Evolutionary conservation across 805 yeast species (phyloP).

Genomic region (Candida parachauliodes): DNA sequence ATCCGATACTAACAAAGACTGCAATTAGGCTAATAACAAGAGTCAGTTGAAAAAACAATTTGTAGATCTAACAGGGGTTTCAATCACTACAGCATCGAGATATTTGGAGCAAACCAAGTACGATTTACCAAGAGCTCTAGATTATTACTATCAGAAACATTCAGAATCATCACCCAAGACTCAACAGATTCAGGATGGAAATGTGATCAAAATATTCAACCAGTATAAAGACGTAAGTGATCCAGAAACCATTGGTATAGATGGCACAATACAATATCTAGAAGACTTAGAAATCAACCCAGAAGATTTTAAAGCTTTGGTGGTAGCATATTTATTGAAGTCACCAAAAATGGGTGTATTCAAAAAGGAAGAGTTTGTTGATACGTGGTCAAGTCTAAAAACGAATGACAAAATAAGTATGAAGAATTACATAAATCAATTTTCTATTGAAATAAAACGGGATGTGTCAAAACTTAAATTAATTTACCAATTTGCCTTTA

Average conservation of each 20-base stretch:
- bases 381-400: slow-evolving; percentile 50
- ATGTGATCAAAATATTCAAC: slow-evolving; percentile 30
- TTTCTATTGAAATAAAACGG: no score
- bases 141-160: slow-evolving; percentile 20
- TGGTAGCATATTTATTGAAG: slow-evolving; percentile 65
- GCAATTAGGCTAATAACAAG: no score
- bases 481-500: slow-evolving; percentile 71
- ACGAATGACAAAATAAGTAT: slow-evolving; percentile 41
- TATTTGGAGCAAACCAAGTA: slow-evolving; percentile 30
- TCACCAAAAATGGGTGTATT: slow-evolving; percentile 69
- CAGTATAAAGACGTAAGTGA: slow-evolving; percentile 27
- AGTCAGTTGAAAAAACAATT: slow-evolving; percentile 27
- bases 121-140: slow-evolving; percentile 29
- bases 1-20: no score
- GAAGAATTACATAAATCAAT: slow-evolving; percentile 26
- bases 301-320: slow-evolving; percentile 70
- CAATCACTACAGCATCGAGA: slow-evolving; percentile 29
- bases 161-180: background rate
- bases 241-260: slow-evolving; percentile 55
- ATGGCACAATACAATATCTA: slow-evolving; percentile 71
- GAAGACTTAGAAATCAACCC: slow-evolving; percentile 65
- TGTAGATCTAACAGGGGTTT: slow-evolving; percentile 38
- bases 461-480: slow-evolving; percentile 34
- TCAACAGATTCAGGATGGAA: slow-evolving; percentile 17
- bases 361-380: slow-evolving; percentile 44